A percentile compares a stretch with the other conserved stretches of the same genome.
Evolutionary conservation across 345 rosid species (phyloP).

Genomic region (Acer saccharum): DNA sequence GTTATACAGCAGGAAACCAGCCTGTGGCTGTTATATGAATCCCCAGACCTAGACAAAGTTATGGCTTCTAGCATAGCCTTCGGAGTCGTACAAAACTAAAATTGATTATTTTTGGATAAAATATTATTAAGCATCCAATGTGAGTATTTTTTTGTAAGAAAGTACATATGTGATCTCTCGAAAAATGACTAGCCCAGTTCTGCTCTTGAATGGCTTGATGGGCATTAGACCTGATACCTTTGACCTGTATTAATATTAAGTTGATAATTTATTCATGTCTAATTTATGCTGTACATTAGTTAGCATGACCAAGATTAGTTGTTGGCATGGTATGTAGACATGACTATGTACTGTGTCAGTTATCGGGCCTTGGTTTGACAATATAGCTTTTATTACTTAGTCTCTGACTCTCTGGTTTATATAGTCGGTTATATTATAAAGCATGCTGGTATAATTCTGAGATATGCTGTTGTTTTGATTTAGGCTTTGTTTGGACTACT

Average conservation of each 20-base stretch:
- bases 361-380: background rate
- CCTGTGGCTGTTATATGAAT: background rate
- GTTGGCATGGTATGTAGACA: background rate
- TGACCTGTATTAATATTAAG: background rate
- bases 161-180: background rate
- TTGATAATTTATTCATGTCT: background rate
- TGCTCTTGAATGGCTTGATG: background rate
- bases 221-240: background rate
- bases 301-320: background rate
- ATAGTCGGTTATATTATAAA: conserved; percentile 7
- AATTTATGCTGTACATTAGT: background rate
- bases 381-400: conserved; percentile 6
- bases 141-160: background rate
- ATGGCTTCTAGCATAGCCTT: background rate
- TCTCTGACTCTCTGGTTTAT: conserved; percentile 11
- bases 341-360: background rate
- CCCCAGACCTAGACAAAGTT: background rate
- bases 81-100: conserved; percentile 2
- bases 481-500: conserved; percentile 90
- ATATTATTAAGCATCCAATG: background rate
- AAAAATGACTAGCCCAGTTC: background rate
- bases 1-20: background rate
- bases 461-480: conserved; percentile 23
- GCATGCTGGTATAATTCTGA: conserved; percentile 12
- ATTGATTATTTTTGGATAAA: background rate